Evolutionary conservation across 176 grass and related monocot species (phyloP), one percentile per base, ranked within the genome.

Genomic region (Areca catechu): DNA sequence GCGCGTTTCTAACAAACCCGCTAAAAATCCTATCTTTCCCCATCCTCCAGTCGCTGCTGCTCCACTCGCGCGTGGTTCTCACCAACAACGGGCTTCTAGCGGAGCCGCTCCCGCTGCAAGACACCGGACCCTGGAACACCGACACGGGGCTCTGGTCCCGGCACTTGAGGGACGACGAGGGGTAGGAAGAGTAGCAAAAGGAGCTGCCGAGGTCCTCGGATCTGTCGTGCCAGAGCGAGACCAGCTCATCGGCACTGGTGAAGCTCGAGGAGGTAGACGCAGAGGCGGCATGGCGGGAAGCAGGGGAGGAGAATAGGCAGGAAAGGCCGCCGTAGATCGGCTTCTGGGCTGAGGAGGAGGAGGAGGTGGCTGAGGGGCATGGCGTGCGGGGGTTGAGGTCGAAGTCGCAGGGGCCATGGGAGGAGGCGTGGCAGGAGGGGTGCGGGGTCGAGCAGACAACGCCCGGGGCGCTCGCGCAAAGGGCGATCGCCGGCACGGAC

Each of bases 271-370:
- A 50, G 27, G 64, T 24, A 19, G 7, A 17, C 6, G 64, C 48
- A 30, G 77, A 23, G 20, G 77, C 54, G n/a, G 76, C 58, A 17
- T 70, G 65, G 15, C 74, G 63, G 27, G 77, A 14, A 24, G 82
- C 24, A 3, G 74, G 21, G 54, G 86, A 97, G 16, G 83, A 88
- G 66, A 97, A 91, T 54, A 97, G 88, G 69, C 76, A 73, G 28
- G 93, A 97, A 37, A 91, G 75, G 5, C 93, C 93, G 0, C 93
- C 87, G 4, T 74, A 27, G 19, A 70, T 51, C 27, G 78, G 47
- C 59, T 64, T 48, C 52, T 82, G 66, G 77, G 76, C 70, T 20
- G 85, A 48, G 54, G 80, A 61, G 21, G 61, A 25, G 5, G 24
- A 66, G 49, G 77, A 53, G 55, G 78, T 58, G 15, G 84, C 50